Evolutionary conservation across 495 filamentous ascomycete genomes (phyloP), one percentile per base, ranked within the genome.

Genomic region (Talaromyces liani): DNA sequence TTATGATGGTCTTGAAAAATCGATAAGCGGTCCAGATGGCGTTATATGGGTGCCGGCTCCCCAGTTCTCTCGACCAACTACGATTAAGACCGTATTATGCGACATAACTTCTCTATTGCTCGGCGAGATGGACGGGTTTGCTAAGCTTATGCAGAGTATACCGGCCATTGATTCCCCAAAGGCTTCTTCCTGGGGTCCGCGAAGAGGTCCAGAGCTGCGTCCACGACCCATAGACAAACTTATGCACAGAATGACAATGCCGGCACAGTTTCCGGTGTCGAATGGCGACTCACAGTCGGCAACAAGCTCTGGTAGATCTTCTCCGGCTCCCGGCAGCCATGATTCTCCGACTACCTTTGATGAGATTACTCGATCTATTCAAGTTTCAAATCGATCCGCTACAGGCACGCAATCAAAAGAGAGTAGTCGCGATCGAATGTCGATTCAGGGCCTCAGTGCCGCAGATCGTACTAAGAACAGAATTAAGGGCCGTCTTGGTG

Each of bases 11-110:
- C 67, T 80, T 24, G 69, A 75, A 27, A 79, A 71, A 63, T 66
- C 76, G 65, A 66, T 63, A 24, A 78, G 76, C 74, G 75, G 77
- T 25, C 73, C 82, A 34, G 72, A 79, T 29, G 77, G 77, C 68
- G 74, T 95, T 34, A 77, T 90, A 39, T 81, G 86, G 58, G 85
- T 98, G 16, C 92, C 92, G n/a, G 82, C 87, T 0, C 79, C 79
- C 18, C 82, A 87, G 62, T 79, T 85, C 20, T 90, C 86, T 36
- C 90, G 87, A 71, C 83, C 86, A 53, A 95, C 91, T n/a, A 96
- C 91, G 4, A 93, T 96, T 79, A 96, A 94, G 73, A 96, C 91
- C 2, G 84, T 96, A 65, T 87, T 98, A 81, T 96, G 94, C 70
- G 92, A 97, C 74, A 84, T 97, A 55, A 93, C 92, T 4, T 88